A percentile compares a stretch with the other conserved stretches of the same genome.
Evolutionary conservation across 139 green algal genomes (phyloP).

Genomic region (Chlamydomonas schloesseri): DNA sequence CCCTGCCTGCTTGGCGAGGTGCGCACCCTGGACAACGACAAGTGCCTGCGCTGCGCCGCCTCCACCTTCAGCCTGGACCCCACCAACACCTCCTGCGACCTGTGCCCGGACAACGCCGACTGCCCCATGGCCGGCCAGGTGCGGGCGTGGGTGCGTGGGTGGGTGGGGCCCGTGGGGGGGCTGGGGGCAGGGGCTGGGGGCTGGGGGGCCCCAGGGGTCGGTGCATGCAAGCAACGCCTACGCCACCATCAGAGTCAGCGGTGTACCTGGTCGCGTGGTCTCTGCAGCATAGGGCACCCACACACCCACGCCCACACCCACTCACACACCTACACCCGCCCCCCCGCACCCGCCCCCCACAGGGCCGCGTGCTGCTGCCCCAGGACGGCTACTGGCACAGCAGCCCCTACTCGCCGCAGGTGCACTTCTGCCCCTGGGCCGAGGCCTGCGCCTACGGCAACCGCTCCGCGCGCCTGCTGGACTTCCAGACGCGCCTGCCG

Average conservation of each 20-base stretch:
- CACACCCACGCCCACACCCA: too few species aligned
- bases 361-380: not conserved
- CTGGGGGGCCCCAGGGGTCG: too few species aligned
- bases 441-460: not conserved
- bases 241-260: too few species aligned
- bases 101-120: slow-evolving; percentile 5
- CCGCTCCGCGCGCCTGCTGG: not conserved
- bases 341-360: too few species aligned
- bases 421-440: not conserved
- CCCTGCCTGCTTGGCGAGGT: not conserved
- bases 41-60: not conserved
- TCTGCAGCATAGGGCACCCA: too few species aligned
- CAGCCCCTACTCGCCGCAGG: not conserved
- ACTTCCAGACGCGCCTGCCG: not conserved
- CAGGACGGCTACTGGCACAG: slow-evolving; percentile 10
- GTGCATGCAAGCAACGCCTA: too few species aligned
- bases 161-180: too few species aligned
- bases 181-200: too few species aligned
- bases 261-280: too few species aligned
- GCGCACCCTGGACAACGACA: not conserved
- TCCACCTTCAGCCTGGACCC: not conserved
- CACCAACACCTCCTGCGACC: slow-evolving; percentile 4
- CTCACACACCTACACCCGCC: too few species aligned
- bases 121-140: not conserved
- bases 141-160: too few species aligned